Conservation (phyloP, 2,329 filamentous ascomycete genomes). For the Leptographium galeiforme region DNA sequence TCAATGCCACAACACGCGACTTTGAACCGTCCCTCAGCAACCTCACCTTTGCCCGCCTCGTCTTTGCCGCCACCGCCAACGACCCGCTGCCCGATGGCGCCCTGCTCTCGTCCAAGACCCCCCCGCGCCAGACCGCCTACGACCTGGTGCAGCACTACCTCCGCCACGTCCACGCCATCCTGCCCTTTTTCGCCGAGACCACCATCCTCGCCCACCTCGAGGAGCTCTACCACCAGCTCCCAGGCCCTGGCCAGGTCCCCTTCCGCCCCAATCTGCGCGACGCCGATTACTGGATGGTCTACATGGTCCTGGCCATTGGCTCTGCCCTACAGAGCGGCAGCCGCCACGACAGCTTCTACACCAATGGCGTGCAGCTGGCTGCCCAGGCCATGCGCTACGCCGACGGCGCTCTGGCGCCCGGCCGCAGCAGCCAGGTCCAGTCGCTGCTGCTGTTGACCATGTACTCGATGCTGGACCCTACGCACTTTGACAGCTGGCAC, state of each 20-base stretch:
- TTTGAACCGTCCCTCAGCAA: conserved; percentile 80
- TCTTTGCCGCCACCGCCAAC: conserved; percentile 69
- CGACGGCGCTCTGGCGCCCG: conserved; percentile 72
- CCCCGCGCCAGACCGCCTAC: conserved; percentile 54
- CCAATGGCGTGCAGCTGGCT: conserved; percentile 41
- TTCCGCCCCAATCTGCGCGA: conserved; percentile 39
- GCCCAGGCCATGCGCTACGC: conserved; percentile 59
- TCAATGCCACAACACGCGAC: conserved; percentile 88
- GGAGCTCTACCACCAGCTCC: conserved; percentile 60
- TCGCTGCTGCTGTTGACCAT: conserved; percentile 75
- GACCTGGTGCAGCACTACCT: conserved; percentile 72
- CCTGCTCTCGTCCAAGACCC: conserved; percentile 43
- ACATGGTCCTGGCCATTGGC: conserved; percentile 78
- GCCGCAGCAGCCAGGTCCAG: conserved; percentile 74
- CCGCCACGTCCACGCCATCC: conserved; percentile 63
- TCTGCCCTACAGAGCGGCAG: conserved; percentile 60
- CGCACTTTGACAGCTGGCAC: conserved; percentile 90
- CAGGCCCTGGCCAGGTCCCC: conserved; percentile 12
- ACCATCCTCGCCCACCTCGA: conserved; percentile 66
- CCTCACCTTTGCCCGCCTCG: conserved; percentile 84
- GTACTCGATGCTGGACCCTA: conserved; percentile 80
- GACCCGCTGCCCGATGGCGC: conserved; percentile 53
- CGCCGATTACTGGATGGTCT: conserved; percentile 74
- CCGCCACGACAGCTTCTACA: conserved; percentile 51
- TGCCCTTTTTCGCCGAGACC: conserved; percentile 74